Percentiles rank a stretch among this genome's conserved stretches.
Conservation (phyloP, 306 rosid genomes). For the Prunus salicina region DNA sequence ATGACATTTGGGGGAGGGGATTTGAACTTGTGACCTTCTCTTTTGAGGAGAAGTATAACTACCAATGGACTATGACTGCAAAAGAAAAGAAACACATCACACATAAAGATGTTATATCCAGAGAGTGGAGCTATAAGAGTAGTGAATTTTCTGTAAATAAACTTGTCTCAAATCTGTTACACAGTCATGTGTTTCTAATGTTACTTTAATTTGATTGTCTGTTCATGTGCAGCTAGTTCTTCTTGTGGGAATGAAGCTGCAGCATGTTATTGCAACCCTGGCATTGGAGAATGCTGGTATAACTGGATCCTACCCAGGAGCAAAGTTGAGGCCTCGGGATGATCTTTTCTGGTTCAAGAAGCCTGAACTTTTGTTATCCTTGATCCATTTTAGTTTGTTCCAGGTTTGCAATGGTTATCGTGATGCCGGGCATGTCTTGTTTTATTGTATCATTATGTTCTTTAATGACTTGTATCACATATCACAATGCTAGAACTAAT, state of each 20-base stretch:
- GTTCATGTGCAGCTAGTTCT: slow-evolving; percentile 73
- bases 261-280: slow-evolving; percentile 88
- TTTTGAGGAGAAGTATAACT: background rate
- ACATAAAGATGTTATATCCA: background rate
- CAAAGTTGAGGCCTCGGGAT: slow-evolving; percentile 89
- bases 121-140: background rate
- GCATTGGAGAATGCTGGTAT: slow-evolving; percentile 84
- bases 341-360: slow-evolving; percentile 98
- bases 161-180: slow-evolving; percentile 12
- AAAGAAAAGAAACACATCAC: background rate
- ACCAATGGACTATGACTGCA: background rate
- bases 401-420: slow-evolving; percentile 50
- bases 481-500: background rate
- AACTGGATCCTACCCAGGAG: slow-evolving; percentile 45
- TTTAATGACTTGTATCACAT: background rate
- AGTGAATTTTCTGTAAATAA: background rate
- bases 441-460: background rate
- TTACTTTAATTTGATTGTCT: slow-evolving; percentile 18
- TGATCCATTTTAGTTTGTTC: slow-evolving; percentile 95
- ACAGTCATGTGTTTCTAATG: background rate
- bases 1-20: background rate
- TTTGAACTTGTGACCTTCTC: background rate
- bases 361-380: slow-evolving; percentile 81
- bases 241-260: slow-evolving; percentile 89
- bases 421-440: background rate